phyloP scores from a whole-genome alignment of 768 basidiomycete species.

The Tubosaeta sp. region DNA sequence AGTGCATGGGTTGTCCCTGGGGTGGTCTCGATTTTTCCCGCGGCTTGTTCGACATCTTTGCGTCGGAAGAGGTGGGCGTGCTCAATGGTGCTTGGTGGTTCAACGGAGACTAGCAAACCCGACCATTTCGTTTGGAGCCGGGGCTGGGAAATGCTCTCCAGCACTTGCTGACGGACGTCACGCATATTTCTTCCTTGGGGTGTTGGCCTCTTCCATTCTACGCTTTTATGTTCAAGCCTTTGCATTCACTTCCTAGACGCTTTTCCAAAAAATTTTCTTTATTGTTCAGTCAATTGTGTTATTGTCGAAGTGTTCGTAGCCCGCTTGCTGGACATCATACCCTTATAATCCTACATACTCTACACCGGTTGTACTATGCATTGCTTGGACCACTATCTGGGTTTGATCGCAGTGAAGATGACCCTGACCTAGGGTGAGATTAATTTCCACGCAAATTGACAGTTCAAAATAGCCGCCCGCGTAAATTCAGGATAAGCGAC shows the following conservation, averaged over 20 bases:
- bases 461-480: no score
- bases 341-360: not conserved
- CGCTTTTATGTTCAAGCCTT: not conserved
- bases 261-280: not conserved
- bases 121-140: not conserved
- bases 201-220: not conserved
- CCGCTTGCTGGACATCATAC: not conserved
- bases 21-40: slow-evolving; percentile 65
- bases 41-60: slow-evolving; percentile 64
- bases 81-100: slow-evolving; percentile 59
- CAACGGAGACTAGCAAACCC: slow-evolving; percentile 29
- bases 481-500: no score
- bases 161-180: not conserved
- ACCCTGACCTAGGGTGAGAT: no score
- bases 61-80: slow-evolving; percentile 43
- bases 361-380: not conserved
- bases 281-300: not conserved
- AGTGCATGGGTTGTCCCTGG: slow-evolving; percentile 65
- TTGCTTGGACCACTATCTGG: not conserved
- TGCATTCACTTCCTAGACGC: not conserved
- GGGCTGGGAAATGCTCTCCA: not conserved
- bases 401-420: not conserved
- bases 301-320: not conserved
- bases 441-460: no score
- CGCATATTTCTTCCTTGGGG: not conserved